A percentile compares a stretch with the other conserved stretches of the same genome.
phyloP scores from a whole-genome alignment of 2,329 filamentous ascomycete species.

The Sporothrix sp. region DNA sequence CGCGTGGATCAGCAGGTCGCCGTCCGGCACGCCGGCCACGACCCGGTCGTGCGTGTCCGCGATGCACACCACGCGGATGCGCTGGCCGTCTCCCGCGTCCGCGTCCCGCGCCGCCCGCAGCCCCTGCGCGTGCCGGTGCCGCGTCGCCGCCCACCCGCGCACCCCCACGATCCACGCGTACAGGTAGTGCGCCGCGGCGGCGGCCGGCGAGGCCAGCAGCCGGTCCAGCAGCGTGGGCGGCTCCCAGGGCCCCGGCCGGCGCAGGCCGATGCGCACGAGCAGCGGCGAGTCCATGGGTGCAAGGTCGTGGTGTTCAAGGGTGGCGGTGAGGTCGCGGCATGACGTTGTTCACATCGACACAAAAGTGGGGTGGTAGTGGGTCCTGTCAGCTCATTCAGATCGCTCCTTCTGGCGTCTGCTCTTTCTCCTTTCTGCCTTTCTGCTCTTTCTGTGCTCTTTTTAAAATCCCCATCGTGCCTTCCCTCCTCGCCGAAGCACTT shows the following conservation, averaged over 20 bases:
- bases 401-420: no score
- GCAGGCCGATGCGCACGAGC: slow-evolving; percentile 17
- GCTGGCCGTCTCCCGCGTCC: slow-evolving; percentile 20
- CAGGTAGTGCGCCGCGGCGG: slow-evolving; percentile 49
- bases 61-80: slow-evolving; percentile 73
- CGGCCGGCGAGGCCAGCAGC: slow-evolving; percentile 58
- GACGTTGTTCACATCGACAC: neutral
- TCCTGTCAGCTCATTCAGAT: no score
- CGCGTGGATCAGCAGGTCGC: slow-evolving; percentile 81
- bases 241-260: slow-evolving; percentile 17
- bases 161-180: slow-evolving; percentile 58
- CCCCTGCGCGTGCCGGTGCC: slow-evolving; percentile 19
- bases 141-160: slow-evolving; percentile 29
- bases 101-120: no score
- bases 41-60: slow-evolving; percentile 75
- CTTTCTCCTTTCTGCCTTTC: no score
- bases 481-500: no score
- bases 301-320: neutral
- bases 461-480: no score
- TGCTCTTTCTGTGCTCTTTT: no score
- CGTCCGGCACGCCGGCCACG: slow-evolving; percentile 53
- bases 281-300: slow-evolving; percentile 2
- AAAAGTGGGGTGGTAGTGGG: no score
- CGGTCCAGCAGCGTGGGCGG: slow-evolving; percentile 47
- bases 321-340: neutral